Percentiles rank a stretch among this genome's conserved stretches.
phyloP scores from a whole-genome alignment of 306 rosid species.

The Sphenostylis stenocarpa region DNA sequence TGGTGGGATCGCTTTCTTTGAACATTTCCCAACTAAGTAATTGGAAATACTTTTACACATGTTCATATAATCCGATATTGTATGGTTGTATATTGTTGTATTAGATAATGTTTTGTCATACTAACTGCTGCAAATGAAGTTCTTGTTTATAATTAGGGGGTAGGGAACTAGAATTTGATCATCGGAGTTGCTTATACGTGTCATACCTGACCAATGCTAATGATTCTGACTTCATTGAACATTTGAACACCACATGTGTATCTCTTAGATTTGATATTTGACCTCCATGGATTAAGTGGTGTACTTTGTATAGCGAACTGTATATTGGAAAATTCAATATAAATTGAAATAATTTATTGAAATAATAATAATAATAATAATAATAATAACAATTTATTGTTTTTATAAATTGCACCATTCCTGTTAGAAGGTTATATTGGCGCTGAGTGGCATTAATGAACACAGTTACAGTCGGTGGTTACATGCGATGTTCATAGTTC shows the following conservation, averaged over 20 bases:
- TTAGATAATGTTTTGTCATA: not conserved
- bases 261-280: not conserved
- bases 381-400: not conserved
- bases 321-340: not conserved
- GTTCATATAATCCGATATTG: not conserved
- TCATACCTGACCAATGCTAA: not conserved
- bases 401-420: not conserved
- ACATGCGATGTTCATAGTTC: too few species aligned
- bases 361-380: too few species aligned
- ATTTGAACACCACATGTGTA: not conserved
- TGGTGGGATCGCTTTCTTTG: conserved; percentile 30
- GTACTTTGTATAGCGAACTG: not conserved
- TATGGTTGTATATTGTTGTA: not conserved
- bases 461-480: not conserved
- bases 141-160: not conserved
- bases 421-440: not conserved
- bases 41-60: conserved; percentile 17
- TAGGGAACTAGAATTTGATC: not conserved
- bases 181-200: not conserved
- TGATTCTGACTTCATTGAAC: not conserved
- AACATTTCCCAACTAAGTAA: not conserved
- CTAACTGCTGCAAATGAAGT: not conserved
- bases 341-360: too few species aligned
- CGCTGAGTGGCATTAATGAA: not conserved
- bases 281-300: not conserved